Base-by-base conservation (phyloP, 2,329 filamentous ascomycete genomes). In the Colletotrichum melonis region DNA sequence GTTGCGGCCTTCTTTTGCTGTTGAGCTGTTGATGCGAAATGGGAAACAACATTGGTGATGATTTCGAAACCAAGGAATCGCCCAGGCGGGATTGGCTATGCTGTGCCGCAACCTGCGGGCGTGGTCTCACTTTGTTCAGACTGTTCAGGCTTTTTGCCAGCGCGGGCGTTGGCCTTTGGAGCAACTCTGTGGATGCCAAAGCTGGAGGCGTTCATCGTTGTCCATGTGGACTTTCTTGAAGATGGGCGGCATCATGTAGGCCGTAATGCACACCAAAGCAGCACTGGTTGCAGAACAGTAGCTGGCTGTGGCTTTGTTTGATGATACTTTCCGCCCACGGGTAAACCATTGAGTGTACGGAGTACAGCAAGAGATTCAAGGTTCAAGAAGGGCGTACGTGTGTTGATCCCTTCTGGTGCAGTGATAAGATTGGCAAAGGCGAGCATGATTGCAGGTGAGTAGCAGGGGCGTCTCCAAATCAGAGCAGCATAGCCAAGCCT, bases 121-220 rank as follows among this genome's bases (percentile, higher is more conserved):
- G 66, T 55, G 19, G 46, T 52, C 30, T 56, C 52, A 60, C 58
- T 69, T 69, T 69, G 58, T 73, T 42, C 54, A 46, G 67, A 55
- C 28, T 30, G 7, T 30, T 11, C 28, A 5, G 28, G 7, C 30
- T 38, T 14, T 14, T 9, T 35, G 62, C 22, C 38, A 64, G 30
- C 55, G 59, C 55, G 70, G 70, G 60, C 67, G 30, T 65, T 65
- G 70, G 24, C 35, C 55, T 71, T 71, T 71, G 56, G 57, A 12
- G 42, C 42, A 49, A 19, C 8, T 49, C 42, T n/a, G 42, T 49
- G 14, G 59, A 63, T 22, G 19, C 24, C 42, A 63, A 52, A 52
- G 60, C 30, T 38, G 28, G 32, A 54, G 22, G n/a, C 42, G 42
- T 26, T 28, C 52, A 24, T 49, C 19, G 60, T 30, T 35, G 26